Percentiles rank a stretch among this genome's conserved stretches.
These are phyloP conservation scores for Malus sylvestris DNA, from an alignment of 306 rosid species.

Conservation along the genomic window DNA sequence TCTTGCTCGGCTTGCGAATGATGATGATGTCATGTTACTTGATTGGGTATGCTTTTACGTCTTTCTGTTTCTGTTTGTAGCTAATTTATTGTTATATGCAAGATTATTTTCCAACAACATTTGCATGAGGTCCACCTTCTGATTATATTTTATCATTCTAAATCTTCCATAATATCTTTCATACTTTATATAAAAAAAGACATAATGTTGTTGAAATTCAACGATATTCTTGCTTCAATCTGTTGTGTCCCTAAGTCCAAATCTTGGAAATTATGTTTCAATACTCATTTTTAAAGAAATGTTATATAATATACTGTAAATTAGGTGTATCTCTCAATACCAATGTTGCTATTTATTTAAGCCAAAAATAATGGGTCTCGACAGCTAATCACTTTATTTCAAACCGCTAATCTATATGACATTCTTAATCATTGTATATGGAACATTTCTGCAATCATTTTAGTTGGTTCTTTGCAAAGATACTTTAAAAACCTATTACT, in stretches of 20 bases:
- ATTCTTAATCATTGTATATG: background rate
- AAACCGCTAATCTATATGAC: background rate
- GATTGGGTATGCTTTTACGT: constrained; percentile 68
- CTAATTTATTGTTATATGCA: background rate
- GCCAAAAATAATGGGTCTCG: too few relatives aligned
- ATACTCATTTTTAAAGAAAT: too few relatives aligned
- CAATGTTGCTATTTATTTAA: too few relatives aligned
- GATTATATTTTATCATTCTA: background rate
- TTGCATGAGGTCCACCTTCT: background rate
- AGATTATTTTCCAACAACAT: background rate
- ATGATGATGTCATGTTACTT: constrained; percentile 79
- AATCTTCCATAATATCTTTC: background rate
- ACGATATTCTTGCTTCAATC: too few relatives aligned
- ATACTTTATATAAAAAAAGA: background rate
- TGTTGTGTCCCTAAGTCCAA: too few relatives aligned
- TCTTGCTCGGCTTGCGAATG: constrained; percentile 90
- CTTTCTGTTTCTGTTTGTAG: background rate
- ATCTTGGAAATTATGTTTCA: too few relatives aligned
- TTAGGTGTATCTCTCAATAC: too few relatives aligned
- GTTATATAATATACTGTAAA: too few relatives aligned
- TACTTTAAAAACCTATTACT: too few relatives aligned
- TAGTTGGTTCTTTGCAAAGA: background rate
- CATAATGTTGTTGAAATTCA: too few relatives aligned
- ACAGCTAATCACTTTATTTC: background rate
- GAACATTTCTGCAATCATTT: background rate